These are phyloP conservation scores for Alternaria sp. DNA, from an alignment of 2,329 filamentous ascomycete species.

Conservation along the genomic window DNA sequence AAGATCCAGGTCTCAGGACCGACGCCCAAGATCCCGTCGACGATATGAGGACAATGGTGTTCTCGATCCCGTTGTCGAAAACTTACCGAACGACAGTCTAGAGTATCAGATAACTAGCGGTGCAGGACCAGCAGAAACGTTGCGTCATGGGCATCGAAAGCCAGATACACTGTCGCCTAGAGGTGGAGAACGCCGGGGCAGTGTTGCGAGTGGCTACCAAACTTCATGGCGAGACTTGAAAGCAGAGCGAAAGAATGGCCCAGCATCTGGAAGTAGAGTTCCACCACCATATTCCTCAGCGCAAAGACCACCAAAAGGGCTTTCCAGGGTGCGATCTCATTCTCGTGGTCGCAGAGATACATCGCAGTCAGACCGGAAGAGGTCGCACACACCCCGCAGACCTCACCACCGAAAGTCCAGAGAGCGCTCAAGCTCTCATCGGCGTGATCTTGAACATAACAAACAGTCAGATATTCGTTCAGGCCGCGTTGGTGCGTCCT, in stretches of 20 bases:
- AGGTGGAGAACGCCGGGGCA: not conserved
- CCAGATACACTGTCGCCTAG: not conserved
- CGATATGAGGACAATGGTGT: not conserved
- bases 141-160: not conserved
- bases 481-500: not conserved
- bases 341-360: not conserved
- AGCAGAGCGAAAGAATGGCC: not conserved
- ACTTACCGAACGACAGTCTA: not conserved
- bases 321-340: not conserved
- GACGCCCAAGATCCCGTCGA: not conserved
- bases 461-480: not conserved
- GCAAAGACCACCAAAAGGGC: not conserved
- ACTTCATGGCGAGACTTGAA: not conserved
- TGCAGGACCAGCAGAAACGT: constrained; percentile 1
- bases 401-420: not conserved
- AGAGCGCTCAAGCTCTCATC: not conserved
- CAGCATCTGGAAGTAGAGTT: not conserved
- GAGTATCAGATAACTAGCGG: constrained; percentile 16
- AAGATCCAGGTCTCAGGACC: not conserved
- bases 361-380: not conserved
- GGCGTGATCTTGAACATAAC: not conserved
- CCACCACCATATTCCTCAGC: not conserved
- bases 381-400: not conserved
- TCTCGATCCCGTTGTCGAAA: not conserved
- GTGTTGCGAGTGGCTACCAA: constrained; percentile 2